A percentile compares a stretch with the other conserved stretches of the same genome.
These are phyloP conservation scores for Clavariopsis aquatica DNA, from an alignment of 495 filamentous ascomycete genomes.

Conservation along the genomic window DNA sequence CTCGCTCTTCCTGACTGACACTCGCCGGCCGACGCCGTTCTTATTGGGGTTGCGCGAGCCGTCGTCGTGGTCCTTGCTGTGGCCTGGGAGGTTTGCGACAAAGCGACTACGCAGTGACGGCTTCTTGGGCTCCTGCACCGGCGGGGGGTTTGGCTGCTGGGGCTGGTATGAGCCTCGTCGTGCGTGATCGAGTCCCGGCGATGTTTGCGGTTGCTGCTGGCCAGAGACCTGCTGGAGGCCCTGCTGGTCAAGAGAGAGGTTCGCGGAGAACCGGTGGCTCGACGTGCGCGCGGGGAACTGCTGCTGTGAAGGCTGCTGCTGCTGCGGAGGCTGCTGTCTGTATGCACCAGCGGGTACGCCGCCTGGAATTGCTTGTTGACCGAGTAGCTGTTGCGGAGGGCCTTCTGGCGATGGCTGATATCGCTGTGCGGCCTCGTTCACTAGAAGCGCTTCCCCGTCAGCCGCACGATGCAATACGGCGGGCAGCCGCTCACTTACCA, in stretches of 20 bases:
- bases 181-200: constrained; percentile 19
- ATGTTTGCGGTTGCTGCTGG: constrained; percentile 12
- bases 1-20: constrained; percentile 33
- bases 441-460: constrained; percentile 35
- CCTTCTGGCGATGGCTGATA: constrained; percentile 24
- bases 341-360: constrained; percentile 25
- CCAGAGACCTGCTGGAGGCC: neutral
- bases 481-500: constrained; percentile 30
- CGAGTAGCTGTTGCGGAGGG: constrained; percentile 22
- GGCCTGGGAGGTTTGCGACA: constrained; percentile 9
- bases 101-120: constrained; percentile 27
- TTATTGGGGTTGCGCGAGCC: constrained; percentile 14
- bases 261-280: constrained; percentile 35
- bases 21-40: constrained; percentile 30
- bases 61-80: constrained; percentile 29
- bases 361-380: constrained; percentile 15
- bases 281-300: constrained; percentile 25
- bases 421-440: constrained; percentile 37
- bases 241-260: constrained; percentile 35
- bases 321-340: neutral
- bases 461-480: constrained; percentile 28
- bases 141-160: constrained; percentile 13
- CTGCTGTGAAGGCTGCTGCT: constrained; percentile 9
- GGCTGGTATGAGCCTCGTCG: constrained; percentile 36
- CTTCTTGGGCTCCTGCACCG: constrained; percentile 30